Conservation (phyloP, 345 rosid genomes). For the Populus ilicifolia region DNA sequence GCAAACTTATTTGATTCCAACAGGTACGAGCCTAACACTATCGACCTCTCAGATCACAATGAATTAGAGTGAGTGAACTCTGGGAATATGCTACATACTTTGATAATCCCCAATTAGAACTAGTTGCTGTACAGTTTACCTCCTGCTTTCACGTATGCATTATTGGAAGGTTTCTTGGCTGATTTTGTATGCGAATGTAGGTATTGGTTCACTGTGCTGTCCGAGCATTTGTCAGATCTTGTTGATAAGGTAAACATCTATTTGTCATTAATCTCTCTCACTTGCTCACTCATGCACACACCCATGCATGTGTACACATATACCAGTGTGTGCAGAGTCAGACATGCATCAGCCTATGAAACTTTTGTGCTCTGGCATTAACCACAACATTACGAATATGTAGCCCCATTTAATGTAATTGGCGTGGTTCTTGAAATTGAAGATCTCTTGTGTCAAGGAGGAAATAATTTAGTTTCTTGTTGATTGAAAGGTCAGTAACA, state of each 20-base stretch:
- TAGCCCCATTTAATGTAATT: neutral
- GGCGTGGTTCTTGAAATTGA: neutral
- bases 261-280: slow-evolving; percentile 5
- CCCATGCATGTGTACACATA: neutral
- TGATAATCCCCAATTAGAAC: neutral
- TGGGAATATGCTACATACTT: slow-evolving; percentile 3
- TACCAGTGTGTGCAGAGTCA: neutral
- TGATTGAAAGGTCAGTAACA: neutral
- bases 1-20: slow-evolving; percentile 8
- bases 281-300: neutral
- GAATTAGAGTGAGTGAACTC: slow-evolving; percentile 79
- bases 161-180: slow-evolving; percentile 5
- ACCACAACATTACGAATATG: neutral
- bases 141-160: neutral
- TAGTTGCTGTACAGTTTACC: neutral
- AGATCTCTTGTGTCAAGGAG: neutral
- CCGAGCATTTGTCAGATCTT: slow-evolving; percentile 92
- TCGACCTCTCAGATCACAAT: slow-evolving; percentile 77
- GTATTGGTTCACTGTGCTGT: slow-evolving; percentile 94
- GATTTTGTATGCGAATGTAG: slow-evolving; percentile 34
- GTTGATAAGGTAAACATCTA: slow-evolving; percentile 71
- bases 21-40: slow-evolving; percentile 97
- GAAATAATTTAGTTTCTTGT: neutral
- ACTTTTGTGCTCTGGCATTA: neutral
- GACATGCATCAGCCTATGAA: neutral